These are phyloP conservation scores for Mortierella sp. DNA, from an alignment of 371 early-diverging fungal species.

Conservation along the genomic window DNA sequence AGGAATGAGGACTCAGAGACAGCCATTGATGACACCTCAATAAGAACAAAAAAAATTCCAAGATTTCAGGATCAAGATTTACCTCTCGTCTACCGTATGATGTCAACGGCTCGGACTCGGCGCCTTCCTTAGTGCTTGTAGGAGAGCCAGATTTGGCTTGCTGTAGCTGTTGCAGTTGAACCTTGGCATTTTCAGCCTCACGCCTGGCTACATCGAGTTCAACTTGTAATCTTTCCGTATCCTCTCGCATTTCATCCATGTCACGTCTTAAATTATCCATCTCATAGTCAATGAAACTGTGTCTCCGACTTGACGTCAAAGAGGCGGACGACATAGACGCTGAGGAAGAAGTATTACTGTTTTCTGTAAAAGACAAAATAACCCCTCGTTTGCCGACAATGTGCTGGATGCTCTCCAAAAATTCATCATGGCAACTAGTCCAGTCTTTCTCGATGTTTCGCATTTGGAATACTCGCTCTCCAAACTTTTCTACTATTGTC, in stretches of 20 bases:
- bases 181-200: constrained; percentile 47
- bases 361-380: constrained; percentile 33
- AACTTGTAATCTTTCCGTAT: constrained; percentile 25
- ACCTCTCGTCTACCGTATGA: constrained; percentile 48
- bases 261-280: constrained; percentile 43
- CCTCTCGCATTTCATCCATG: constrained; percentile 46
- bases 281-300: constrained; percentile 53
- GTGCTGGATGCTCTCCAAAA: constrained; percentile 59
- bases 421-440: constrained; percentile 48
- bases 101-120: constrained; percentile 32
- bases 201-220: constrained; percentile 26
- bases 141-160: constrained; percentile 10
- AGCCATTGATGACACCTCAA: not conserved
- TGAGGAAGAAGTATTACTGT: constrained; percentile 21
- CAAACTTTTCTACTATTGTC: constrained; percentile 60
- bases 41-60: not conserved
- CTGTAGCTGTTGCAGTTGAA: constrained; percentile 24
- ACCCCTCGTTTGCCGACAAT: constrained; percentile 66
- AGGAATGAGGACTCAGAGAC: constrained; percentile 6
- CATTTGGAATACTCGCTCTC: constrained; percentile 49
- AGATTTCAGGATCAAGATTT: not conserved
- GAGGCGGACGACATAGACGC: constrained; percentile 43
- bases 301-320: constrained; percentile 42
- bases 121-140: constrained; percentile 19
- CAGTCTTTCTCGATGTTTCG: constrained; percentile 55